Base-by-base conservation (phyloP, 345 rosid species). In the Citrus hindsii region DNA sequence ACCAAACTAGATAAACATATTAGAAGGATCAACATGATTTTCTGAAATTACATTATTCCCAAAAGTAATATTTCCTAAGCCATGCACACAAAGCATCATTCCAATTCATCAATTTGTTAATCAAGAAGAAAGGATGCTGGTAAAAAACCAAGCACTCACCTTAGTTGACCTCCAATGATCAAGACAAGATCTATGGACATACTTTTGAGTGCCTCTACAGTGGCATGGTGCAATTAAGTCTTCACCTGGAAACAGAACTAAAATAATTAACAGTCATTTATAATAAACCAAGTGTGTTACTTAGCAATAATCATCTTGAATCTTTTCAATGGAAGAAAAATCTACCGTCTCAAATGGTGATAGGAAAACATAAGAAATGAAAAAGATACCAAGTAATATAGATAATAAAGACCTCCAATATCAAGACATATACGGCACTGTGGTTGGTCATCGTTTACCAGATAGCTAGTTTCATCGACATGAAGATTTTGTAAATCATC, bases 141-240 rank as follows among this genome's bases (percentile, higher is more conserved):
- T 32, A 60, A 40, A 73, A 62, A 28, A 79, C 77, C 33, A 60
- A 69, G 9, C 24, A 42, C n/a, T 69, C 78, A 92, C 99, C 98
- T 97, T 97, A 68, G 98, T 97, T 19, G 99, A 93, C 67, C 99
- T 89, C 99, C 99, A 97, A 51, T 92, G 91, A 89, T 97, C 98
- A 56, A 97, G 98, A 76, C 98, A 97, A 48, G 93, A 93, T 79
- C 99, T 93, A 79, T 97, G 99, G 51, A 94, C 99, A 83, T 93
- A 90, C 82, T 93, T 97, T 79, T 97, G 98, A 81, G 99, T 97
- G 77, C 99, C 99, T 83, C 87, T 94, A 88, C 99, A 97, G 82
- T 94, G 92, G 77, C 99, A 97, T 9, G 99, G 99, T 35, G 96
- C 92, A 79, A 97, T 97, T 87, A 97, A 75, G 87, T 94, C 98